Percentiles rank a stretch among this genome's conserved stretches.
Conservation (phyloP, 805 yeast species). For the Helenozyma rhizophorensis region DNA sequence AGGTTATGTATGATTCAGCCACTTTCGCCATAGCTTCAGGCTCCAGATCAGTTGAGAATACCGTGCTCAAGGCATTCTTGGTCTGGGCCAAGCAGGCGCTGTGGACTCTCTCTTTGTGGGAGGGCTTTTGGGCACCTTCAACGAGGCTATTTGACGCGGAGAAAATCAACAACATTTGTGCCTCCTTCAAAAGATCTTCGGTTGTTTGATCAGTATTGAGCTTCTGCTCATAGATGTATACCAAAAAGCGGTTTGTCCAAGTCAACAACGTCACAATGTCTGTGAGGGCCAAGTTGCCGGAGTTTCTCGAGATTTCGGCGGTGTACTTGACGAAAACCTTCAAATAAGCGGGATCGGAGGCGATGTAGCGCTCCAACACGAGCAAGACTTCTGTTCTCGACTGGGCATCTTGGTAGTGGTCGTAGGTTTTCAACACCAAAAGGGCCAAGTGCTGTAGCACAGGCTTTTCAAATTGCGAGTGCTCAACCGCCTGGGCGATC, state of each 20-base stretch:
- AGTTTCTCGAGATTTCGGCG: conserved; percentile 20
- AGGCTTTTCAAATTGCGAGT: conserved; percentile 1
- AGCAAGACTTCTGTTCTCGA: conserved; percentile 42
- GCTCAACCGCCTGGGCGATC: conserved; percentile 21
- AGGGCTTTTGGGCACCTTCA: conserved; percentile 13
- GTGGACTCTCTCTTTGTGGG: conserved; percentile 20
- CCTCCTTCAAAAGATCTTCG: conserved; percentile 18
- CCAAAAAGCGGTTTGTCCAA: conserved; percentile 38
- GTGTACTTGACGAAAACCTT: conserved; percentile 38
- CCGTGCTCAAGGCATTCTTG: conserved; percentile 18
- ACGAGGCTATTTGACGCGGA: conserved; percentile 33
- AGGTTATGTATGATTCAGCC: conserved; percentile 2
- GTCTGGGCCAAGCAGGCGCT: conserved; percentile 28
- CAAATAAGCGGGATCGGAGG: conserved; percentile 27
- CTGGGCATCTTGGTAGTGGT: conserved; percentile 46
- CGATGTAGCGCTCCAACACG: conserved; percentile 35
- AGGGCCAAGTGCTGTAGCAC: conserved; percentile 20
- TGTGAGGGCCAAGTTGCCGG: conserved; percentile 44
- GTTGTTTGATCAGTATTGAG: too few species aligned
- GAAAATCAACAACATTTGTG: conserved; percentile 37
- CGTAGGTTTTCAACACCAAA: conserved; percentile 43
- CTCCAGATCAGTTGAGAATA: conserved; percentile 3
- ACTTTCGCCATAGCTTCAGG: conserved; percentile 1
- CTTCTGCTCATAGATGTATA: not conserved
- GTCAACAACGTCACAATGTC: conserved; percentile 55